Evolutionary conservation across 2,329 filamentous ascomycete genomes (phyloP), one percentile per base, ranked within the genome.

Genomic region (Alternaria arbusti): DNA sequence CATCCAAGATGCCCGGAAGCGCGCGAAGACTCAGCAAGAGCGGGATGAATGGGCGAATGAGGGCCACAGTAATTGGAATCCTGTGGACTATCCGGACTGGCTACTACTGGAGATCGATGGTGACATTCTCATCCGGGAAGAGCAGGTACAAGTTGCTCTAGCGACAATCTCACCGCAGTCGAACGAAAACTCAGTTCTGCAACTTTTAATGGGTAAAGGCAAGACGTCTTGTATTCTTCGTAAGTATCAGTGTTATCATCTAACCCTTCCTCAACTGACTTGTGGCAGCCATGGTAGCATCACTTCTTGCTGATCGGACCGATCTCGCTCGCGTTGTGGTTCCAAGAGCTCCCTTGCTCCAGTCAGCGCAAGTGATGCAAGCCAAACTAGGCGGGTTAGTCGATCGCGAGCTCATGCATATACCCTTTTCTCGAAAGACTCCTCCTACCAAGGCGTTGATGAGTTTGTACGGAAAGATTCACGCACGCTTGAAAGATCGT

Each of bases 121-220:
- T 0, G 84, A 90, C 61, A 75, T 92, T 3, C 80, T 89, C 26
- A 88, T 92, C 56, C 85, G 90, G 0, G 79, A 83, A 0, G 85
- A 86, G 3, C 90, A 92, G 66, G 82, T 90, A 0, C 82, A 88
- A 5, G 89, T 92, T 7, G 89, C 90, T 0, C 67, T 80, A 2
- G 86, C 87, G 0, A 92, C 87, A 17, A 88, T 89, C 2, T 78
- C 78, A 0, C 89, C 89, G 0, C 59, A 69, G 0, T 87, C 85
- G 0, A 78, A 80, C 0, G 66, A 77, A 0, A 91, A 90, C 63
- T 88, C 88, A 0, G 87, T 91, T 0, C 67, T 90, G 1, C 89
- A 91, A 64, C 84, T 91, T 77, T 88, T 90, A 64, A 91, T 91
- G 89, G 89, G 89, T 0, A 84, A 89, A 79, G 85, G 87, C 0